Percentiles rank a stretch among this genome's conserved stretches.
Evolutionary conservation across 169 alveolate species (phyloP).

Genomic region (Plasmodium reichenowi): DNA sequence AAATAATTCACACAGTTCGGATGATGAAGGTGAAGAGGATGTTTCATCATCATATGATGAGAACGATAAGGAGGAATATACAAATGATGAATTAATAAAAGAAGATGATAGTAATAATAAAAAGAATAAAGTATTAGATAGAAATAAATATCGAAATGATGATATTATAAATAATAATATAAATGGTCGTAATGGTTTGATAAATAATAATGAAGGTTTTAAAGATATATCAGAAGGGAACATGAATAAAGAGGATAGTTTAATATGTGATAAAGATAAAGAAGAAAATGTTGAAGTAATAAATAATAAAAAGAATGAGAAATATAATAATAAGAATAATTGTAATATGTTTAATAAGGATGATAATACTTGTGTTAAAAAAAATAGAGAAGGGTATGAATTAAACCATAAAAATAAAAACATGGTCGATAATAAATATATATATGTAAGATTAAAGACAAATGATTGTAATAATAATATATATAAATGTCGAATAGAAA

Average conservation of each 20-base stretch:
- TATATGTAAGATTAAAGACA: slow-evolving; percentile 53
- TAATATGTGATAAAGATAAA: background rate
- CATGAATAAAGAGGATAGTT: background rate
- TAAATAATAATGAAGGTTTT: too few species aligned
- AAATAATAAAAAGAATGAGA: background rate
- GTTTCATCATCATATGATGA: slow-evolving; percentile 9
- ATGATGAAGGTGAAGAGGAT: slow-evolving; percentile 51
- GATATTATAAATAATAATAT: background rate
- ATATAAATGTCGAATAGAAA: slow-evolving; percentile 62
- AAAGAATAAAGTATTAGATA: background rate
- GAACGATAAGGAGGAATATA: background rate
- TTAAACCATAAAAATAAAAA: background rate
- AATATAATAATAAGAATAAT: background rate
- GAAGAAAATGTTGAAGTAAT: background rate
- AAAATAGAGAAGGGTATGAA: background rate
- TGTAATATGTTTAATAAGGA: background rate
- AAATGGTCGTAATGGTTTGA: background rate
- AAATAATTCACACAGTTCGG: slow-evolving; percentile 47
- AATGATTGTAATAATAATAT: slow-evolving; percentile 24
- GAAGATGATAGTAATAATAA: background rate
- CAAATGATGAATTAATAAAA: background rate
- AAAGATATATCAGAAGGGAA: background rate
- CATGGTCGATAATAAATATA: background rate
- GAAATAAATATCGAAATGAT: background rate
- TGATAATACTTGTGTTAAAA: background rate